Base-by-base conservation (phyloP, 371 early-diverging fungal genomes). In the Zopfochytrium polystomum region DNA sequence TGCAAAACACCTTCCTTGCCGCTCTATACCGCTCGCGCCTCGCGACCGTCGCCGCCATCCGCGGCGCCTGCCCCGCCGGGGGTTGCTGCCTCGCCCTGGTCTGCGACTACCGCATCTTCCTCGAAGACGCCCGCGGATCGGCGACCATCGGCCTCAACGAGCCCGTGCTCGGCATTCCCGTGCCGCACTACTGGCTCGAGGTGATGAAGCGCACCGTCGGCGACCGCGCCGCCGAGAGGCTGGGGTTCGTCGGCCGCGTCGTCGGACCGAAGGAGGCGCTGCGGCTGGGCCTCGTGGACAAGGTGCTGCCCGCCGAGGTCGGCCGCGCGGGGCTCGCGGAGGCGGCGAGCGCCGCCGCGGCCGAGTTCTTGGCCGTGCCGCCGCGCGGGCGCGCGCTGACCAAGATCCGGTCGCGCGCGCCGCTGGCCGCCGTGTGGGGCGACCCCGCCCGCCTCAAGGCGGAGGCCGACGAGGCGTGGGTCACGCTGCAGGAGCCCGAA, bases 131-230 rank as follows among this genome's bases (percentile, higher is more conserved):
- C 30, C 47, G 60, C 20, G 11, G n/a, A 42, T 7, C 20, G 2
- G 25, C 7, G 33, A 15, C 35, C 18, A 44, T 45, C 33, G 77
- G 76, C 20, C 72, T 77, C 20, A 77, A 75, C 54, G 75, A 77
- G 48, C 78, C 76, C 0, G 74, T 74, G 0, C 65, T 82, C 29
- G 82, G 82, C 20, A 61, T 82, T 45, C 62, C 76, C 0, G 74
- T 82, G 23, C 82, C 82, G 18, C 58, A 45, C 27, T 67, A 71
- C 67, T 78, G 79, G 70, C 67, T 66, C 31, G 63, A 69, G 51
- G 70, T 75, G 22, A 68, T 71, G 53, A 67, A 65, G 38, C 60
- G 63, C 30, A 51, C 74, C 48, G 65, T 75, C 30, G 72, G 76
- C 3, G 54, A 62, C 5, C 69, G 70, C 26, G 50, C 65, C 1